Evolutionary conservation across 148 eudicot genomes (phyloP), one percentile per base, ranked within the genome.

Genomic region (Chenopodium album): DNA sequence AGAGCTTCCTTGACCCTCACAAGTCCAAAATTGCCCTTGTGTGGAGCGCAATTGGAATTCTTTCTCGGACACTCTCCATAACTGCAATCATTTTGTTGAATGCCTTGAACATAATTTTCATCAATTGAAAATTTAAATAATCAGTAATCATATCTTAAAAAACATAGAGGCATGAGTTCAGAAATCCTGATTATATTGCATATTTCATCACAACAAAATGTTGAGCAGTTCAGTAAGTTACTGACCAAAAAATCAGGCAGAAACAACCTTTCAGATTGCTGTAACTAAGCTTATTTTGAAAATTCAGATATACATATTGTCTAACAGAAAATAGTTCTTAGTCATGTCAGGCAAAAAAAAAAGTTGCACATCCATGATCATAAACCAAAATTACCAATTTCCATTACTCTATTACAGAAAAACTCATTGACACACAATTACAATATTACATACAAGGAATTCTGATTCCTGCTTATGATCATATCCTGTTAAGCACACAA

Each of bases 1-100:
- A 23, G 81, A 41, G 77, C 83, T 41, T 64, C 88, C 92, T 77
- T 87, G 88, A 32, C 85, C 89, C 44, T 78, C 84, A 84, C 86
- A 89, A 66, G 90, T 89, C 75, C 91, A 82, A 85, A 93, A 89
- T 64, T 89, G 90, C 23, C 95, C 97, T 81, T 83, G 82, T 46
- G 81, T 60, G n/a, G 89, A 86, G 26, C 92, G 89, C 34, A 93
- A 80, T 81, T 93, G 97, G 65, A 92, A 93, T 41, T 88, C 78
- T 12, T 84, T 82, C 73, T 85, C 89, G 22, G 97, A 89, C 63
- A 89, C 87, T 85, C 97, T 88, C 97, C 95, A 92, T 52, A 93
- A 82, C 97, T 92, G 90, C 80, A 79, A 63, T 69, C 47, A 78
- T 74, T 73, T 20, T 75, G 44, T 64, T 47, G 13, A 79, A 84